A percentile compares a stretch with the other conserved stretches of the same genome.
phyloP scores from a whole-genome alignment of 2,329 filamentous ascomycete species.

The Trichophyton verrucosum region DNA sequence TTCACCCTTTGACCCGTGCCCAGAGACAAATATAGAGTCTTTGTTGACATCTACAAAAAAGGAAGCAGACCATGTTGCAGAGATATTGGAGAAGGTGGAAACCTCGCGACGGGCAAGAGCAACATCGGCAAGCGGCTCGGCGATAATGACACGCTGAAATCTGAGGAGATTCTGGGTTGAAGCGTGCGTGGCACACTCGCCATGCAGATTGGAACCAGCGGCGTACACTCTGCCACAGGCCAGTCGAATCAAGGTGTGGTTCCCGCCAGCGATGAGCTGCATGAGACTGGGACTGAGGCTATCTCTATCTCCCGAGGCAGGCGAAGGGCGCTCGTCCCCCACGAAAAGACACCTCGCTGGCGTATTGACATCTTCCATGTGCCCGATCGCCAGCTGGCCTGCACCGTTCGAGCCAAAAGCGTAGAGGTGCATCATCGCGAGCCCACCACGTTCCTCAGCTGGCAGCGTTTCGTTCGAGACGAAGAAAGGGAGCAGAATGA shows the following conservation, averaged over 20 bases:
- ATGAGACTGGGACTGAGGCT: background rate
- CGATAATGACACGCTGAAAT: slow-evolving; percentile 22
- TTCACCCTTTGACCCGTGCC: slow-evolving; percentile 58
- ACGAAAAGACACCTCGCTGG: slow-evolving; percentile 51
- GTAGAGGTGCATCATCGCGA: slow-evolving; percentile 39
- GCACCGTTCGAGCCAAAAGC: slow-evolving; percentile 67
- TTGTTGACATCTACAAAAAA: slow-evolving; percentile 44
- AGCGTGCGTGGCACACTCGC: slow-evolving; percentile 26
- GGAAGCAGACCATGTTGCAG: slow-evolving; percentile 70
- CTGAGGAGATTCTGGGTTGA: slow-evolving; percentile 3
- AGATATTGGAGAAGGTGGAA: slow-evolving; percentile 37
- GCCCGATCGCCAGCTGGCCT: slow-evolving; percentile 59
- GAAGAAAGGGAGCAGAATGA: background rate
- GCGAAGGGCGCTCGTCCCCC: slow-evolving; percentile 12
- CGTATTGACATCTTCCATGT: slow-evolving; percentile 57
- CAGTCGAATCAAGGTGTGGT: slow-evolving; percentile 70
- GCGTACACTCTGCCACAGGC: slow-evolving; percentile 48
- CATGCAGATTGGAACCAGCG: slow-evolving; percentile 48
- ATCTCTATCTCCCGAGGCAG: slow-evolving; percentile 9
- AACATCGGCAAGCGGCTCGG: slow-evolving; percentile 5
- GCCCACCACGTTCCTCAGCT: background rate
- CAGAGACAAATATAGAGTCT: slow-evolving; percentile 47
- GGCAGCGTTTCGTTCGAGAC: background rate
- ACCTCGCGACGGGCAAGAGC: slow-evolving; percentile 5
- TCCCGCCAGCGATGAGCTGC: slow-evolving; percentile 56